These are phyloP conservation scores for Adansonia grandidieri DNA, from an alignment of 441 rosid species.

Conservation along the genomic window DNA sequence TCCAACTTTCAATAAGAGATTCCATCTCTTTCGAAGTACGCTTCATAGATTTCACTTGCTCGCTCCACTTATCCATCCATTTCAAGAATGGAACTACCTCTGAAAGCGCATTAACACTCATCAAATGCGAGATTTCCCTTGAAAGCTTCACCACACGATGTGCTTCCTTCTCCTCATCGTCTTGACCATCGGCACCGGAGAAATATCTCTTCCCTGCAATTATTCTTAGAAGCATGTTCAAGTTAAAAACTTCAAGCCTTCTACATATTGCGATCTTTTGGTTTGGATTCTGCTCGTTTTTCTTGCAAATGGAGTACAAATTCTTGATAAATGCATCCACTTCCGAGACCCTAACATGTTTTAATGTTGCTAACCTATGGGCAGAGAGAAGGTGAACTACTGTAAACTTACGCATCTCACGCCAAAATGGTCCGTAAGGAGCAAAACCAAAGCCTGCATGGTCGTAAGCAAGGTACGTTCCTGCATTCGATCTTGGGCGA, in stretches of 20 bases:
- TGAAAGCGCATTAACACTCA: constrained; percentile 9
- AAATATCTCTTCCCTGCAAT: constrained; percentile 47
- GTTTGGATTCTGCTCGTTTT: neutral
- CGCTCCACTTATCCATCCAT: constrained; percentile 43
- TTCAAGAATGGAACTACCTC: constrained; percentile 43
- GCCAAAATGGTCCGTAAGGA: constrained; percentile 48
- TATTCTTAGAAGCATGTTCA: constrained; percentile 40
- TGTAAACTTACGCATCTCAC: constrained; percentile 45
- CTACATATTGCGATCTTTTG: constrained; percentile 24
- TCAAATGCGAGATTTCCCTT: constrained; percentile 32
- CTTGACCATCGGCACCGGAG: constrained; percentile 13
- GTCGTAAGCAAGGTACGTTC: constrained; percentile 39
- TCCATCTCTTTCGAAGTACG: constrained; percentile 40
- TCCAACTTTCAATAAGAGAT: constrained; percentile 37
- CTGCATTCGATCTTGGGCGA: constrained; percentile 36
- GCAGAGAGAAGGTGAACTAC: constrained; percentile 43
- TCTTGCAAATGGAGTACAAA: constrained; percentile 21
- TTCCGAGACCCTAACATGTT: neutral
- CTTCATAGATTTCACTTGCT: constrained; percentile 44
- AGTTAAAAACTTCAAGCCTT: constrained; percentile 36
- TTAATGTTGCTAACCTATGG: constrained; percentile 34
- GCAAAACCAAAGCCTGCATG: constrained; percentile 44
- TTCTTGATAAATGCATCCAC: constrained; percentile 24
- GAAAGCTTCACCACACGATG: constrained; percentile 35
- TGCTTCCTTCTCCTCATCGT: constrained; percentile 31